Percentiles rank a stretch among this genome's conserved stretches.
Evolutionary conservation across 208 protist species (phyloP).

Genomic region (Leishmania tarentolae): DNA sequence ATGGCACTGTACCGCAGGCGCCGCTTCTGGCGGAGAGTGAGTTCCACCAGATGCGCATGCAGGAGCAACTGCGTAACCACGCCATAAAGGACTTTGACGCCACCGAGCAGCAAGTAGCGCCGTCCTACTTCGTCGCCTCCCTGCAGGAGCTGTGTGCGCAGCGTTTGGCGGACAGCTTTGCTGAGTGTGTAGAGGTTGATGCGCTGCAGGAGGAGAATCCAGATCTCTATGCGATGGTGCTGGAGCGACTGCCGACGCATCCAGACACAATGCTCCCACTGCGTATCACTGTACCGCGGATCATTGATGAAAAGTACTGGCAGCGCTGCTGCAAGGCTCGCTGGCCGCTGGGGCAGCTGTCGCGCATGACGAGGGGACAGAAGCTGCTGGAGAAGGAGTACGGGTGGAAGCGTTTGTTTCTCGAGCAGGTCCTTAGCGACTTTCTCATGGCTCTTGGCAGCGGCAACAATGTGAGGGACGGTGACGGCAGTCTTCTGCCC

Average conservation of each 20-base stretch:
- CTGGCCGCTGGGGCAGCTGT: constrained; percentile 86
- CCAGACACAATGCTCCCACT: constrained; percentile 47
- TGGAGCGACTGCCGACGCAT: constrained; percentile 56
- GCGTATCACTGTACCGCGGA: constrained; percentile 46
- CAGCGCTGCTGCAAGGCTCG: constrained; percentile 70
- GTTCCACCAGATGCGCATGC: constrained; percentile 68
- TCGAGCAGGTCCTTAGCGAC: constrained; percentile 78
- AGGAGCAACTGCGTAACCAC: constrained; percentile 42
- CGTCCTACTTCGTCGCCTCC: constrained; percentile 82
- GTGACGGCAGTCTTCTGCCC: constrained; percentile 12
- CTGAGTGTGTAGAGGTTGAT: constrained; percentile 56
- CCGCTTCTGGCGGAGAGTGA: constrained; percentile 39
- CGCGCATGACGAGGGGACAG: constrained; percentile 35
- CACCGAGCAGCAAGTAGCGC: constrained; percentile 26
- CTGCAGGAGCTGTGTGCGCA: constrained; percentile 75
- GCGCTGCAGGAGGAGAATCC: constrained; percentile 42
- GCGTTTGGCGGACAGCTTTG: constrained; percentile 74
- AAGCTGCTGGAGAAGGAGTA: constrained; percentile 39
- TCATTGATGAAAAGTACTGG: constrained; percentile 62
- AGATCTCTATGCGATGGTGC: constrained; percentile 72
- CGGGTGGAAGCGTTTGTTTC: constrained; percentile 88
- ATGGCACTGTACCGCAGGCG: not conserved
- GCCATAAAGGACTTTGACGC: constrained; percentile 25
- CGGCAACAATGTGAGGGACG: constrained; percentile 3
- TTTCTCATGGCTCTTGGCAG: constrained; percentile 65